Conservation (phyloP, 2,329 filamentous ascomycete genomes). For the Sarocladium oryzae region DNA sequence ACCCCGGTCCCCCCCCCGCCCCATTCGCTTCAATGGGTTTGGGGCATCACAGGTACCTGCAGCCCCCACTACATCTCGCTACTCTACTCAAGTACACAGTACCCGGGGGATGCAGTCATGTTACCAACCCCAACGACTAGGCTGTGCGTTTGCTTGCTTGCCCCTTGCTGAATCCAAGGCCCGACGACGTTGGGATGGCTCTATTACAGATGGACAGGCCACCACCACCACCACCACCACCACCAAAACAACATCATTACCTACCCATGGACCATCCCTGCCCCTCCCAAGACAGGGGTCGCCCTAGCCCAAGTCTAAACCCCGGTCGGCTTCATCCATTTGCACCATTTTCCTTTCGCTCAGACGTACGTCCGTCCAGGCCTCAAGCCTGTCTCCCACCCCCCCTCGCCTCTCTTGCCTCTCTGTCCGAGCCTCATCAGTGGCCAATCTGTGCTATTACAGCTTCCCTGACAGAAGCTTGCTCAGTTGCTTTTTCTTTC, state of each 20-base stretch:
- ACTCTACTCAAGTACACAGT: neutral
- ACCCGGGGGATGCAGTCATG: no score
- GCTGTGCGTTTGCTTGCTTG: no score
- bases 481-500: neutral
- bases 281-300: neutral
- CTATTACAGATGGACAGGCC: neutral
- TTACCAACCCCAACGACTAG: no score
- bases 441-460: neutral
- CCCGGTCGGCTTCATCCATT: constrained; percentile 4
- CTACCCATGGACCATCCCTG: no score
- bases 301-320: neutral
- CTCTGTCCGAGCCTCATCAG: neutral
- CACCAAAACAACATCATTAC: no score
- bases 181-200: no score
- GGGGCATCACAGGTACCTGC: neutral
- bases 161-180: no score
- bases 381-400: no score
- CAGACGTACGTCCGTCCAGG: no score
- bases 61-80: neutral
- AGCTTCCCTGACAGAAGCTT: constrained; percentile 1
- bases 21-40: no score
- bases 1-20: neutral
- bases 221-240: neutral
- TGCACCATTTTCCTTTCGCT: neutral
- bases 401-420: neutral